phyloP scores from a whole-genome alignment of 169 alveolate species.

The Cryptosporidium viatorum region DNA sequence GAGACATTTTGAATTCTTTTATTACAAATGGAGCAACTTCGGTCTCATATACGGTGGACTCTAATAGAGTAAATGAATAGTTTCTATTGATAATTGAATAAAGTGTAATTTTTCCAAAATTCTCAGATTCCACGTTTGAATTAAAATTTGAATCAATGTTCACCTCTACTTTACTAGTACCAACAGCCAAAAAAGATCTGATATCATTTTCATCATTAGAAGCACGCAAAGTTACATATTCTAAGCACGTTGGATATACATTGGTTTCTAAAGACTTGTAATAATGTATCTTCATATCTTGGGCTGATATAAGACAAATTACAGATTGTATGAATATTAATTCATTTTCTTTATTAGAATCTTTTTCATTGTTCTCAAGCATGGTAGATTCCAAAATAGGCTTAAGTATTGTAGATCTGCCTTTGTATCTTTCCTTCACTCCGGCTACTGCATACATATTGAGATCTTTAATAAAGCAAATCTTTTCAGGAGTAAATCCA shows the following conservation, averaged over 20 bases:
- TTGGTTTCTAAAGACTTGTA: background rate
- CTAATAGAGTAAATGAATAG: conserved; percentile 1
- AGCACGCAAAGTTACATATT: conserved; percentile 31
- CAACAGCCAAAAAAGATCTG: conserved; percentile 49
- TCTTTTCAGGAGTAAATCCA: conserved; percentile 63
- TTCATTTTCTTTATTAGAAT: background rate
- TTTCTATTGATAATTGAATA: background rate
- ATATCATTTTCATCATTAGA: background rate
- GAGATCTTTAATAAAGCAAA: conserved; percentile 37
- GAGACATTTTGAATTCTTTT: conserved; percentile 19
- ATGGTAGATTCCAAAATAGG: background rate
- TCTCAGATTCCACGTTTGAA: background rate
- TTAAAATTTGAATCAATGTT: background rate
- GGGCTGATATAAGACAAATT: conserved; percentile 34
- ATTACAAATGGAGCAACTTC: conserved; percentile 54
- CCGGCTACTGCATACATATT: conserved; percentile 62
- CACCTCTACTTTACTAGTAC: conserved; percentile 27
- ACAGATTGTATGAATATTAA: conserved; percentile 13
- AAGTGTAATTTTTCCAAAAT: conserved; percentile 13
- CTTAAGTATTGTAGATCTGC: background rate
- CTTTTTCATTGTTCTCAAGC: background rate
- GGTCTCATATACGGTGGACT: conserved; percentile 20
- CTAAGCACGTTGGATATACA: conserved; percentile 62
- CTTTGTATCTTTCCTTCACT: conserved; percentile 5
- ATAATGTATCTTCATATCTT: conserved; percentile 28